These are phyloP conservation scores for Medicago ruthenica DNA, from an alignment of 306 rosid genomes.

Conservation along the genomic window DNA sequence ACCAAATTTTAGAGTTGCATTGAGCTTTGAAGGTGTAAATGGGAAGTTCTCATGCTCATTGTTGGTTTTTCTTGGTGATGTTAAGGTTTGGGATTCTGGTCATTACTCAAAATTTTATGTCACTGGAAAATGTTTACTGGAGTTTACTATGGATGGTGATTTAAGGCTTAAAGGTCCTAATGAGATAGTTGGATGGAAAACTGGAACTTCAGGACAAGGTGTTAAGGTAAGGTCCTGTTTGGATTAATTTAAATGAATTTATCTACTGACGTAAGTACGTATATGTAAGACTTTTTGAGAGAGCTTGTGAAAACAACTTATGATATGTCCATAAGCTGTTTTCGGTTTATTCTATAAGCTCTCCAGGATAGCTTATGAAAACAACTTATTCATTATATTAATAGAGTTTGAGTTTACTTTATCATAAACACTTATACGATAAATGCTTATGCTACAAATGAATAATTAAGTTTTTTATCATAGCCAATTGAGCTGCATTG, in stretches of 20 bases:
- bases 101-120: conserved; percentile 70
- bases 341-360: neutral
- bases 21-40: conserved; percentile 64
- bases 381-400: neutral
- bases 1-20: conserved; percentile 72
- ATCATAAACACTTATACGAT: neutral
- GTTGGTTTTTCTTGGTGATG: conserved; percentile 81
- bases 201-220: conserved; percentile 90
- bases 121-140: conserved; percentile 64
- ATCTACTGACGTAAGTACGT: too few species aligned
- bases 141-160: conserved; percentile 73
- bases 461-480: neutral
- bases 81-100: conserved; percentile 89
- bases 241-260: neutral
- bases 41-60: conserved; percentile 75
- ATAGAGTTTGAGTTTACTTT: neutral
- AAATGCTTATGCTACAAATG: neutral
- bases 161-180: conserved; percentile 75
- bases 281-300: too few species aligned
- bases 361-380: neutral
- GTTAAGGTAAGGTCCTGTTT: conserved; percentile 68
- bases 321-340: neutral
- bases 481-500: conserved; percentile 20
- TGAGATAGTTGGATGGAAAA: conserved; percentile 80
- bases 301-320: neutral